A percentile compares a stretch with the other conserved stretches of the same genome.
Conservation (phyloP, 2,329 filamentous ascomycete species). For the Colletotrichum filicis region DNA sequence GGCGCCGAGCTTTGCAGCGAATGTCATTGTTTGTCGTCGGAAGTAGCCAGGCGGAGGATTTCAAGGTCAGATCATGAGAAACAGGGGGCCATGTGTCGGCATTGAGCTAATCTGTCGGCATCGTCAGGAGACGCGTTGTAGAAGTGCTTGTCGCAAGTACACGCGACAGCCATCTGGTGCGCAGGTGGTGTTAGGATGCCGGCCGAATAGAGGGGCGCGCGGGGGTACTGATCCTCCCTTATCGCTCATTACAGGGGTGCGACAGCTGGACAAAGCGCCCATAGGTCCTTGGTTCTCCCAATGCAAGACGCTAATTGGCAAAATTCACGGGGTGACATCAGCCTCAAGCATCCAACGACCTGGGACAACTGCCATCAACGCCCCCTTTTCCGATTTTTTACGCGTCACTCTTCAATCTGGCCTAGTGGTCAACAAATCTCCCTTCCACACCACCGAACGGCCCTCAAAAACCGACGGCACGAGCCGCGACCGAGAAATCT, state of each 20-base stretch:
- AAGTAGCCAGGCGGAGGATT: background rate
- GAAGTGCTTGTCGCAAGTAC: background rate
- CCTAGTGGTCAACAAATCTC: conserved; percentile 12
- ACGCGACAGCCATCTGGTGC: conserved; percentile 1
- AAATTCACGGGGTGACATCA: conserved; percentile 34
- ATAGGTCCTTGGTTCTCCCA: conserved; percentile 14
- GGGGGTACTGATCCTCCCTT: conserved; percentile 25
- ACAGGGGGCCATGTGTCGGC: background rate
- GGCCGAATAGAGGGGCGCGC: conserved; percentile 15
- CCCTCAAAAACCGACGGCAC: conserved; percentile 24
- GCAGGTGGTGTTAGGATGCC: background rate
- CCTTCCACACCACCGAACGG: conserved; percentile 21
- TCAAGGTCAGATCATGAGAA: background rate
- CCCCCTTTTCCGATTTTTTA: conserved; percentile 34
- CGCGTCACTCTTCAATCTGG: conserved; percentile 24
- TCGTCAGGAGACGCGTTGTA: background rate
- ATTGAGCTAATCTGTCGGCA: background rate
- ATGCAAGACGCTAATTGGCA: conserved; percentile 30
- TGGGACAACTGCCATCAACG: conserved; percentile 16
- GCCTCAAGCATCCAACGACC: conserved; percentile 28
- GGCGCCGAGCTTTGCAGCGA: conserved; percentile 71
- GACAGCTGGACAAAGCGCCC: conserved; percentile 16
- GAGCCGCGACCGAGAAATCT: conserved; percentile 24
- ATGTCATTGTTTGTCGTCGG: conserved; percentile 68
- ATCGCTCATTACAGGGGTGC: conserved; percentile 24